These are phyloP conservation scores for Pseudognaphalium luteoalbum DNA, from an alignment of 129 eudicot species.

Conservation along the genomic window DNA sequence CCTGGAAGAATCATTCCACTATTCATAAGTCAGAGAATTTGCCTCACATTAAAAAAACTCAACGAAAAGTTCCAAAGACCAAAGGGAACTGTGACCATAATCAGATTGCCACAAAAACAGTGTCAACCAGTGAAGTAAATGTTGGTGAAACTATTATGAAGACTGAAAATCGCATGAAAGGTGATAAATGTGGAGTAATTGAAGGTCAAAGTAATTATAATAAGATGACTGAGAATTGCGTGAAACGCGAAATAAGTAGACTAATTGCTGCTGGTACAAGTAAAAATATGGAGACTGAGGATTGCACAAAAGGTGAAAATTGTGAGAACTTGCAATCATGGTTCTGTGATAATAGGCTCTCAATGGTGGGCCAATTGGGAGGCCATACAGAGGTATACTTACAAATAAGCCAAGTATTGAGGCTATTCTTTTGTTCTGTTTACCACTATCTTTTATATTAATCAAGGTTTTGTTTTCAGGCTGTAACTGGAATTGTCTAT, in stretches of 20 bases:
- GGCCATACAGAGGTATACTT: slow-evolving; percentile 61
- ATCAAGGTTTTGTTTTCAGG: slow-evolving; percentile 27
- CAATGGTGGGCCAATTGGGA: slow-evolving; percentile 51
- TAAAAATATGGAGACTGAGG: not conserved
- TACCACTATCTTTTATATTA: not conserved
- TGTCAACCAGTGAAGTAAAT: not conserved
- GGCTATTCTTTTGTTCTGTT: not conserved
- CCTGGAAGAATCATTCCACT: slow-evolving; percentile 38
- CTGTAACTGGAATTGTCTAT: slow-evolving; percentile 56
- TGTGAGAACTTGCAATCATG: slow-evolving; percentile 47
- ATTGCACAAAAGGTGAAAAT: not conserved
- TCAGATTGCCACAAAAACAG: slow-evolving; percentile 3
- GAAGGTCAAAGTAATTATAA: not conserved
- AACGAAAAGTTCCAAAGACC: not conserved
- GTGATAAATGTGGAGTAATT: not conserved
- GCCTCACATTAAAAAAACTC: slow-evolving; percentile 12
- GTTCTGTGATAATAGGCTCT: slow-evolving; percentile 55
- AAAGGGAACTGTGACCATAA: not conserved
- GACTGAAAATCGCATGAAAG: not conserved
- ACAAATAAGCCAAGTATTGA: not conserved
- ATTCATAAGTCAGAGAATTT: not conserved
- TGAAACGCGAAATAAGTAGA: slow-evolving; percentile 10
- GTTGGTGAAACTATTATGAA: slow-evolving; percentile 8
- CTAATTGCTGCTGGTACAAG: slow-evolving; percentile 4
- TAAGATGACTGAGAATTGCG: not conserved